Percentiles rank a stretch among this genome's conserved stretches.
phyloP scores from a whole-genome alignment of 805 yeast species.

The Starmerella stigmatis region DNA sequence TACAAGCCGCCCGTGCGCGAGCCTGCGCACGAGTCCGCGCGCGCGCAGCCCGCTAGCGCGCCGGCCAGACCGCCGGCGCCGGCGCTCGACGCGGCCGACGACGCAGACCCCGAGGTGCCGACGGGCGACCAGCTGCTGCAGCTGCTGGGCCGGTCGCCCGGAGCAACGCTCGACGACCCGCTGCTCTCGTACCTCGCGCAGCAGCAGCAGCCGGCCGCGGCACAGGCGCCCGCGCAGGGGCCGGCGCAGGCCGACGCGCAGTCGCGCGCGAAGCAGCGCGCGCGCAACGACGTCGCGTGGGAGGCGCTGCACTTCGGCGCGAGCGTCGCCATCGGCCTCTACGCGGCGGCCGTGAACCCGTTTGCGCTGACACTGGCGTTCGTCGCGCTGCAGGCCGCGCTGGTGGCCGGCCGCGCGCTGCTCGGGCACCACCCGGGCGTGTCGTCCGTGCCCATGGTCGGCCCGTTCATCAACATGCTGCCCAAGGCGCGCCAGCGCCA shows the following conservation, averaged over 20 bases:
- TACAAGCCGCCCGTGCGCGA: conserved; percentile 16
- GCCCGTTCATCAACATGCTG: conserved; percentile 25
- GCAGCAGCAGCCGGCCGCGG: conserved; percentile 2
- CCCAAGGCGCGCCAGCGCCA: conserved; percentile 26
- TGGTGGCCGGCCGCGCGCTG: conserved; percentile 23
- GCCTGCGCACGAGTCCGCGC: background rate
- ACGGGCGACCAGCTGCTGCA: conserved; percentile 13
- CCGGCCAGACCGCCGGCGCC: background rate
- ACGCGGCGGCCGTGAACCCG: conserved; percentile 21
- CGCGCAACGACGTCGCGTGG: conserved; percentile 9
- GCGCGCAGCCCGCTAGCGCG: background rate
- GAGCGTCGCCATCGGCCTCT: conserved; percentile 22
- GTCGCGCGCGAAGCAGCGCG: conserved; percentile 2
- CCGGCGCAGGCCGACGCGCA: background rate
- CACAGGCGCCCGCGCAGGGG: background rate
- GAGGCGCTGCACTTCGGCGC: conserved; percentile 20
- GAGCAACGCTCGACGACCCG: conserved; percentile 5
- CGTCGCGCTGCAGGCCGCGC: conserved; percentile 21
- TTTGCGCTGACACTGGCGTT: conserved; percentile 21
- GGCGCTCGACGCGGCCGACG: background rate
- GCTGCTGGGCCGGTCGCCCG: background rate
- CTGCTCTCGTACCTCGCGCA: conserved; percentile 7
- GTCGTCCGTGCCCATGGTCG: conserved; percentile 22
- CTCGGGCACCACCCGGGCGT: conserved; percentile 23
- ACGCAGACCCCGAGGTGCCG: conserved; percentile 14